Base-by-base conservation (phyloP, 2,329 filamentous ascomycete species). In the Raffaelea deltoideospora region DNA sequence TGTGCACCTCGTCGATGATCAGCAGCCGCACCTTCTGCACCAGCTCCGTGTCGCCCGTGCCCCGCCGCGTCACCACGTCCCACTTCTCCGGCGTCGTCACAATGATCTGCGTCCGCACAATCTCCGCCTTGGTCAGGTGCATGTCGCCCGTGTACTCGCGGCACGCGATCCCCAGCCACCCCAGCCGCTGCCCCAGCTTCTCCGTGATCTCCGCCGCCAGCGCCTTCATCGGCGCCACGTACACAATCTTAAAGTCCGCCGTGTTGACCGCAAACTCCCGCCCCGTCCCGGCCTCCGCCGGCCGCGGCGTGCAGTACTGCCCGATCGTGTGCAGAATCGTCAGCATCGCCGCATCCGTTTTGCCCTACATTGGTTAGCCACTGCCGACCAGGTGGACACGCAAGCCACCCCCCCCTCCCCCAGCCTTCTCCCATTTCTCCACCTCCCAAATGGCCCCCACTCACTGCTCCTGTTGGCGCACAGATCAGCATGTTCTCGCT, bases 401-500 rank as follows among this genome's bases (percentile, higher is more conserved):
- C 17, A 18, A n/a, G n/a, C n/a, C n/a, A n/a, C n/a, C n/a, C n/a
- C n/a, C n/a, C n/a, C n/a, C n/a, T n/a, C n/a, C n/a, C n/a, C n/a
- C n/a, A n/a, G n/a, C n/a, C n/a, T n/a, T n/a, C n/a, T n/a, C n/a
- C n/a, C n/a, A n/a, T n/a, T n/a, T n/a, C n/a, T n/a, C n/a, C n/a
- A n/a, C n/a, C n/a, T n/a, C n/a, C n/a, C n/a, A n/a, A n/a, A n/a
- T n/a, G n/a, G n/a, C n/a, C n/a, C n/a, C 4, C 15, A 65, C 72
- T 60, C 55, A 72, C 69, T 42, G 87, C 87, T 73, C 90, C 90
- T 37, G 90, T 98, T 5, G 90, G 90, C 18, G 90, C 90, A 57
- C 90, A 98, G 41, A 98, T 92, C 35, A 98, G 72, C 88, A 98
- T 95, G 48, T 98, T 98, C 59, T 98, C 90, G 51, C 77, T 94